Evolutionary conservation across 208 protist species (phyloP), one percentile per base, ranked within the genome.

Genomic region (Crithidia brevicula): DNA sequence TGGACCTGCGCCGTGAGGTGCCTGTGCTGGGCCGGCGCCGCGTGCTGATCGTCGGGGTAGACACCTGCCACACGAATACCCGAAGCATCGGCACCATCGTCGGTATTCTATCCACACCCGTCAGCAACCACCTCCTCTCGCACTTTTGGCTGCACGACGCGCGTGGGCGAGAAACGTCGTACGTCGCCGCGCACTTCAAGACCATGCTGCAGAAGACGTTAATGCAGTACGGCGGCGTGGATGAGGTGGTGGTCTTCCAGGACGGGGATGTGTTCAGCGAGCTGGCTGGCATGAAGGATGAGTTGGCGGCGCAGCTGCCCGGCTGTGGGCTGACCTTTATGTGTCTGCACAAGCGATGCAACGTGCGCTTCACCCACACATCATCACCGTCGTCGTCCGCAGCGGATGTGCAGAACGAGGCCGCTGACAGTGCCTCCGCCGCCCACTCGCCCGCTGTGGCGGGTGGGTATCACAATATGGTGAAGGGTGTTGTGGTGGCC

Each of bases 271-370:
- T 97, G 46, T 85, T 81, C 74, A 94, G 86, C 64, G 88, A 95
- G 63, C 50, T 93, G 43, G 56, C 58, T 3, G 81, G 57, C 1
- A 83, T 95, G 63, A 80, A 86, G 68, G 78, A 82, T 25, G 74
- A 87, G 45, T 40, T 97, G 34, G 61, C 68, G 27, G 45, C 63
- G 36, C 56, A 59, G 57, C 62, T 81, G 47, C 82, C 82, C 2
- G 49, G 50, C 18, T 94, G 89, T 56, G 91, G 91, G n/a, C 79
- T 96, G 28, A 94, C 89, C 7, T 97, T 94, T 49, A 83, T 94
- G 79, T 95, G 90, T 58, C 83, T 97, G 28, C 92, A 95, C 79
- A 97, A 97, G 79, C 82, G 89, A 15, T 87, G 86, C 45, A 94
- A 97, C 61, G 81, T 94, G 36, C 92, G 92, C 53, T 94, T 97